phyloP scores from a whole-genome alignment of 129 eudicot genomes.

The Helianthus tuberosus region DNA sequence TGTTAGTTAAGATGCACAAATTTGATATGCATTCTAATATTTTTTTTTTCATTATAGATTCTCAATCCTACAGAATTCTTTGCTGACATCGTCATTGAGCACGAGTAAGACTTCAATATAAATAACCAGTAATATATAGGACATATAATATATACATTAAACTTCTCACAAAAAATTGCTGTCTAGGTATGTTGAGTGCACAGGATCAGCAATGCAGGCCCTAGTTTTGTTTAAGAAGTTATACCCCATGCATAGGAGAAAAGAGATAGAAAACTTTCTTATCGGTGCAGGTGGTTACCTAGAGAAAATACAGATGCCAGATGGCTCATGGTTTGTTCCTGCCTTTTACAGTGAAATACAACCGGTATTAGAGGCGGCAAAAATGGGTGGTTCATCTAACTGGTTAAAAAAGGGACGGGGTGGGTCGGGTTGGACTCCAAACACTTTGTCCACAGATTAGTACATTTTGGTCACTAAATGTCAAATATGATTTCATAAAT shows the following conservation, averaged over 20 bases:
- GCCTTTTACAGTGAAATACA: background rate
- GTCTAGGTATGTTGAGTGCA: slow-evolving; percentile 91
- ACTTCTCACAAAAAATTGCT: slow-evolving; percentile 9
- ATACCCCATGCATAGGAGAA: slow-evolving; percentile 64
- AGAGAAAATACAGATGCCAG: slow-evolving; percentile 66
- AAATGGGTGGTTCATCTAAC: background rate
- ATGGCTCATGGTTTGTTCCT: slow-evolving; percentile 79
- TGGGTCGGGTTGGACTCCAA: background rate
- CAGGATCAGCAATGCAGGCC: slow-evolving; percentile 78
- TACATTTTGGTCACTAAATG: background rate
- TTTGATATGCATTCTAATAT: background rate
- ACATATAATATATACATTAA: background rate
- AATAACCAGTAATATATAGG: background rate
- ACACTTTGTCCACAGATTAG: background rate
- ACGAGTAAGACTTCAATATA: slow-evolving; percentile 46
- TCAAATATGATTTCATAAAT: background rate
- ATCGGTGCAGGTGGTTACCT: slow-evolving; percentile 50
- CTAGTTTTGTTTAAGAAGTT: slow-evolving; percentile 64
- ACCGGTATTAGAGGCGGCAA: background rate
- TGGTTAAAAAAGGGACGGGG: background rate
- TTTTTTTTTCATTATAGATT: slow-evolving; percentile 42
- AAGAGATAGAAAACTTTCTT: slow-evolving; percentile 62
- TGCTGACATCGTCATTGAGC: slow-evolving; percentile 80
- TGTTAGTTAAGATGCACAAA: background rate
- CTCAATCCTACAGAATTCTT: slow-evolving; percentile 91